These are phyloP conservation scores for Syzygium jambos DNA, from an alignment of 345 rosid species.

Conservation along the genomic window DNA sequence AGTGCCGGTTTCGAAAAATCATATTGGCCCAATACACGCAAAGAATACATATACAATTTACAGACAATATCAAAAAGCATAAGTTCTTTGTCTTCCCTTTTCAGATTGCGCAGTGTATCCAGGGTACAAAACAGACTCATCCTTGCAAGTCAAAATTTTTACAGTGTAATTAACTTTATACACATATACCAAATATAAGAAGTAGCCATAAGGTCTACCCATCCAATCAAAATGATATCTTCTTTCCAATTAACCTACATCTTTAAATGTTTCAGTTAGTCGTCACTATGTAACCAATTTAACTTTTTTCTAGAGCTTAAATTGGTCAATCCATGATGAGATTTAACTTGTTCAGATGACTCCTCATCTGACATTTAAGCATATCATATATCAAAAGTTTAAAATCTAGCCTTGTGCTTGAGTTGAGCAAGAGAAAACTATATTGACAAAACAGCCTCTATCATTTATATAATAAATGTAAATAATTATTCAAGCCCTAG, in stretches of 20 bases:
- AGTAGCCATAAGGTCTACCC: neutral
- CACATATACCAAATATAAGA: neutral
- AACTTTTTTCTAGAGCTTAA: neutral
- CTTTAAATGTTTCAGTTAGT: neutral
- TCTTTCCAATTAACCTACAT: neutral
- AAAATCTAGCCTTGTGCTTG: neutral
- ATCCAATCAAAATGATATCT: neutral
- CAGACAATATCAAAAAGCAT: neutral
- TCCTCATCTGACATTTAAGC: neutral
- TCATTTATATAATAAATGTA: neutral
- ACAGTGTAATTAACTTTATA: neutral
- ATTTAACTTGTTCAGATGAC: neutral
- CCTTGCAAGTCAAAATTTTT: neutral
- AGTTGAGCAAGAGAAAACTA: neutral
- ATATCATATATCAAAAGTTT: neutral
- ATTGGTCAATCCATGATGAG: neutral
- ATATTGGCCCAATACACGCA: neutral
- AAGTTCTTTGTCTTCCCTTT: neutral
- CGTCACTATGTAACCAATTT: neutral
- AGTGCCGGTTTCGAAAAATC: neutral
- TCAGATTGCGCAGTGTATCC: neutral
- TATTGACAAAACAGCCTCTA: neutral
- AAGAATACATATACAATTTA: neutral
- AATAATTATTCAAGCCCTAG: neutral
- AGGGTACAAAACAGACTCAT: neutral